Evolutionary conservation across 352 stramenopile genomes (phyloP).

Genomic region (Phytophthora brassicae): DNA sequence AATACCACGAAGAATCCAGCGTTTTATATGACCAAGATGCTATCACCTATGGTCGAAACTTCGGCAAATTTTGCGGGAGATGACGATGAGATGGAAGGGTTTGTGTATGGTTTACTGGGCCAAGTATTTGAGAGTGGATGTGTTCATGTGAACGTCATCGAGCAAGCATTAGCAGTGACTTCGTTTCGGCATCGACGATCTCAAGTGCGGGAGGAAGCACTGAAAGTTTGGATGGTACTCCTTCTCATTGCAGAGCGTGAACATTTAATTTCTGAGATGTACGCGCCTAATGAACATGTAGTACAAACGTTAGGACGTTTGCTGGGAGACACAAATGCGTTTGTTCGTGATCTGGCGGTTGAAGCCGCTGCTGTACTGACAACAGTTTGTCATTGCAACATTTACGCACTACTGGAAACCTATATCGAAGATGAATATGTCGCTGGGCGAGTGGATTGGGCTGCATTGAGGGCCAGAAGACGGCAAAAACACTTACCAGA

Average conservation of each 20-base stretch:
- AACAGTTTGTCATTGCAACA: constrained; percentile 34
- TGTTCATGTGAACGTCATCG: constrained; percentile 19
- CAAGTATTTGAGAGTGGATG: constrained; percentile 40
- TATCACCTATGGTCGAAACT: constrained; percentile 54
- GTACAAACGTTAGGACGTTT: constrained; percentile 47
- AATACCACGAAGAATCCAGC: constrained; percentile 6
- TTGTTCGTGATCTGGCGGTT: constrained; percentile 47
- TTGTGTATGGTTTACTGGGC: constrained; percentile 34
- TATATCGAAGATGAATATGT: constrained; percentile 59
- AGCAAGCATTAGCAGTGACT: constrained; percentile 31
- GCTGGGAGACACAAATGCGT: constrained; percentile 47
- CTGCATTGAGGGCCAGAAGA: constrained; percentile 40
- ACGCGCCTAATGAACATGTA: constrained; percentile 19
- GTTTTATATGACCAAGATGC: constrained; percentile 45
- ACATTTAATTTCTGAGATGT: constrained; percentile 16
- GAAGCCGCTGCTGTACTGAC: constrained; percentile 46
- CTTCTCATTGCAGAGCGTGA: constrained; percentile 38
- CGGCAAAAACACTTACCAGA: constrained; percentile 37
- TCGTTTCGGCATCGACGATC: constrained; percentile 50
- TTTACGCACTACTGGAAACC: constrained; percentile 47
- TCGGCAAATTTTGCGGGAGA: constrained; percentile 55
- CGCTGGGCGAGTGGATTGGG: constrained; percentile 53
- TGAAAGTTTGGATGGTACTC: constrained; percentile 59
- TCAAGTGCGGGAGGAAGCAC: constrained; percentile 63
- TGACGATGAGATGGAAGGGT: constrained; percentile 48